A percentile compares a stretch with the other conserved stretches of the same genome.
phyloP scores from a whole-genome alignment of 2,329 filamentous ascomycete species.

The Cladobotryum mycophilum region DNA sequence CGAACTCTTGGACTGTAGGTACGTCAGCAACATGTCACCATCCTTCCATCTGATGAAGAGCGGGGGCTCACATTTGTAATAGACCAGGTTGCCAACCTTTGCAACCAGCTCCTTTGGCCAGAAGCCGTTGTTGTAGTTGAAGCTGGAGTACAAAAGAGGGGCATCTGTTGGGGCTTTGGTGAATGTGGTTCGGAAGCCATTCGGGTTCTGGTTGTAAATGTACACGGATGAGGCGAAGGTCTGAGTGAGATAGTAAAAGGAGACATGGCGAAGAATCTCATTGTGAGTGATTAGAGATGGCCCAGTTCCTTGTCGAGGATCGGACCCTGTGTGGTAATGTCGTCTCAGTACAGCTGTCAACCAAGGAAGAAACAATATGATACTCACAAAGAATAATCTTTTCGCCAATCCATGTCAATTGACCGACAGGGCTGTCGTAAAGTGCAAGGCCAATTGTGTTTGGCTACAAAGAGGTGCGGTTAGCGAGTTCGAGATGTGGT shows the following conservation, averaged over 20 bases:
- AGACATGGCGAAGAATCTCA: conserved; percentile 17
- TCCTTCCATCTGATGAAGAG: too few relatives aligned
- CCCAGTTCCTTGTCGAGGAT: neutral
- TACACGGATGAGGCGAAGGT: conserved; percentile 18
- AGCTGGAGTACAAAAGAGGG: conserved; percentile 13
- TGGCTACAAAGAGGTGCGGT: conserved; percentile 18
- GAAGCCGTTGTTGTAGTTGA: conserved; percentile 16
- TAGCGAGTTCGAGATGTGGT: too few relatives aligned
- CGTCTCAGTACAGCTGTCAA: too few relatives aligned
- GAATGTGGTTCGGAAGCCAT: conserved; percentile 10
- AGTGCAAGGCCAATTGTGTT: conserved; percentile 36
- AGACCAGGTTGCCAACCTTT: conserved; percentile 17
- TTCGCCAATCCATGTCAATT: conserved; percentile 38
- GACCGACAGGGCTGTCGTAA: conserved; percentile 37
- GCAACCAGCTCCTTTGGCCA: conserved; percentile 12
- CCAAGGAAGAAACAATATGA: too few relatives aligned
- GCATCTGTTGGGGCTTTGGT: conserved; percentile 12
- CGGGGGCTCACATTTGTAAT: conserved; percentile 9
- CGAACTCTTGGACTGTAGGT: conserved; percentile 9
- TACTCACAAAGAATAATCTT: conserved; percentile 24
- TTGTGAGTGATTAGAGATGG: conserved; percentile 13
- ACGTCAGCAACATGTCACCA: neutral
- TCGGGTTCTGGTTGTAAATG: conserved; percentile 14
- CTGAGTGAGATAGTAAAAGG: conserved; percentile 20
- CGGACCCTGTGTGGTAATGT: too few relatives aligned